Conservation (phyloP, 768 basidiomycete species). For the Pisolithus sp. region DNA sequence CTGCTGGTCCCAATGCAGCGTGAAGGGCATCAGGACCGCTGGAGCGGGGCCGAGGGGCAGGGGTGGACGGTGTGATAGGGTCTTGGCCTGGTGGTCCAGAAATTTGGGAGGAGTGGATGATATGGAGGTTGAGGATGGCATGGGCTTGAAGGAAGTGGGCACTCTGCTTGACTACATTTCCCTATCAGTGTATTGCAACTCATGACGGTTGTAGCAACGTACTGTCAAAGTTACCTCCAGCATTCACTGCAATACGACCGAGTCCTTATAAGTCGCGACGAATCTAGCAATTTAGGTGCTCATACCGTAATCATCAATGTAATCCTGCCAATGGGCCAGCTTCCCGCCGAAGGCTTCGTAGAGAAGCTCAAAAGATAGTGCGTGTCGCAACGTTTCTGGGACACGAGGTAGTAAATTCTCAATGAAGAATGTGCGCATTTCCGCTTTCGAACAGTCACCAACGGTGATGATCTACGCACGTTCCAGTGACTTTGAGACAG, state of each 20-base stretch:
- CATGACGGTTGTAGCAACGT: conserved; percentile 20
- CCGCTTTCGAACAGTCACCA: conserved; percentile 70
- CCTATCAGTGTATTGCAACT: conserved; percentile 4
- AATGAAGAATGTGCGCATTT: conserved; percentile 60
- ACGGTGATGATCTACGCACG: conserved; percentile 60
- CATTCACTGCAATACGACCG: conserved; percentile 49
- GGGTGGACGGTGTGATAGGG: conserved; percentile 25
- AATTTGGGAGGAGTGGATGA: conserved; percentile 75
- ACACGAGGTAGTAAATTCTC: conserved; percentile 62
- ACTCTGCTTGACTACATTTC: conserved; percentile 57
- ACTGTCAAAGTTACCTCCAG: conserved; percentile 68
- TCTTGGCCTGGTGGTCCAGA: conserved; percentile 29
- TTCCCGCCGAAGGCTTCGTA: conserved; percentile 83
- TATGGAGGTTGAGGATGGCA: conserved; percentile 75
- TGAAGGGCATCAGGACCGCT: conserved; percentile 46
- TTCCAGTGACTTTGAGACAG: neutral
- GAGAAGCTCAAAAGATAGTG: conserved; percentile 63
- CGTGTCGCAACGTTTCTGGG: conserved; percentile 50
- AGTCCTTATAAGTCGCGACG: conserved; percentile 2
- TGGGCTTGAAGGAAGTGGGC: conserved; percentile 86
- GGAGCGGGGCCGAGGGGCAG: conserved; percentile 29
- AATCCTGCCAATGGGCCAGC: conserved; percentile 78
- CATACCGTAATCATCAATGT: conserved; percentile 64
- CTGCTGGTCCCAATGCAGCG: conserved; percentile 52
- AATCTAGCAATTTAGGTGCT: neutral